Evolutionary conservation across 257 asterid species (phyloP).

Genomic region (Prunella vulgaris): DNA sequence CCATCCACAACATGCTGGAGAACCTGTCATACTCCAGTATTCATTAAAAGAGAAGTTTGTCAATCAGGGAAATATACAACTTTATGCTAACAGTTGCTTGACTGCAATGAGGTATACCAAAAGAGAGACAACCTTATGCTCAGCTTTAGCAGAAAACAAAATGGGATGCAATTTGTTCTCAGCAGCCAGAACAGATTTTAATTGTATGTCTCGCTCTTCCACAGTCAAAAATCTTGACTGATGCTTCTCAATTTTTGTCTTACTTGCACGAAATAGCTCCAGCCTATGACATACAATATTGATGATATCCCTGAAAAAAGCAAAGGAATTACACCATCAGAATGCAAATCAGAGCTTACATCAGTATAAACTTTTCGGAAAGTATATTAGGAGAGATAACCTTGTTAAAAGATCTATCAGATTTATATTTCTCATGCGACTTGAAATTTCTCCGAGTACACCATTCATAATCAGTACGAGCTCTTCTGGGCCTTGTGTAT

Average conservation of each 20-base stretch:
- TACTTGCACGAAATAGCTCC: constrained; percentile 74
- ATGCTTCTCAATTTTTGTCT: constrained; percentile 55
- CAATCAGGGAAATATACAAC: constrained; percentile 15
- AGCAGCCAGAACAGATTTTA: constrained; percentile 68
- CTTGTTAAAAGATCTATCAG: constrained; percentile 88
- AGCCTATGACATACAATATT: constrained; percentile 52
- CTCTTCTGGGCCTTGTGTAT: constrained; percentile 89
- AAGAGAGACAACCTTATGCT: constrained; percentile 72
- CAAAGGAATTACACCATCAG: constrained; percentile 27
- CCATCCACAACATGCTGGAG: constrained; percentile 95
- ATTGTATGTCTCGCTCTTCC: constrained; percentile 66
- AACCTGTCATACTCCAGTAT: constrained; percentile 55
- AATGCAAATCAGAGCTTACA: constrained; percentile 15
- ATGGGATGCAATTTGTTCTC: constrained; percentile 91
- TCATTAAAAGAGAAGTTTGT: constrained; percentile 20
- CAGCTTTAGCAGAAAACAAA: constrained; percentile 91
- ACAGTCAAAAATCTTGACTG: constrained; percentile 45
- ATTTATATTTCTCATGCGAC: constrained; percentile 75
- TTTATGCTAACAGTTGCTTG: neutral
- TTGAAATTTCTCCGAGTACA: constrained; percentile 76
- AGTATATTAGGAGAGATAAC: constrained; percentile 33
- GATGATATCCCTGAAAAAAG: constrained; percentile 65
- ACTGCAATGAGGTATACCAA: constrained; percentile 18
- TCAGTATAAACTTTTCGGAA: constrained; percentile 20
- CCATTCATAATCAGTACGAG: constrained; percentile 81